Conservation (phyloP, 441 rosid genomes). For the Erodium texanum region DNA sequence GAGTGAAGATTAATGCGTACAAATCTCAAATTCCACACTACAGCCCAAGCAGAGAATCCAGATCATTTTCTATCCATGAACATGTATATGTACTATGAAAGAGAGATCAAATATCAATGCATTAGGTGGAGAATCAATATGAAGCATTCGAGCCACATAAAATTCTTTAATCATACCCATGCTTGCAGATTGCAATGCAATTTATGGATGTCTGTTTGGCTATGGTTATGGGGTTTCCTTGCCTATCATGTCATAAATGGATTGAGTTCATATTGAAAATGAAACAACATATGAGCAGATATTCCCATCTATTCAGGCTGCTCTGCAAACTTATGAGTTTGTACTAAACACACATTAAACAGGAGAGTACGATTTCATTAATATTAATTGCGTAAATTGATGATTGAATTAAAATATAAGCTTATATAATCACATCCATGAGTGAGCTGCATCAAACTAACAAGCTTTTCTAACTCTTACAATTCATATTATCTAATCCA, state of each 20-base stretch:
- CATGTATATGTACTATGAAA: neutral
- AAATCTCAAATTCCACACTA: neutral
- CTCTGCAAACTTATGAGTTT: too few relatives aligned
- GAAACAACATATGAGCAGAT: neutral
- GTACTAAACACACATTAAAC: neutral
- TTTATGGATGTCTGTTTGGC: neutral
- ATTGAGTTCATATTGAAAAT: neutral
- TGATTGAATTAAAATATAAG: neutral
- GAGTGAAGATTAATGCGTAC: neutral
- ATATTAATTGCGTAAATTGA: neutral
- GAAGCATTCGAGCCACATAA: neutral
- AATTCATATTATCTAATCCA: neutral
- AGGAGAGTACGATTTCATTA: neutral
- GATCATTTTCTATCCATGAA: neutral
- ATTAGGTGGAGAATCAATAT: too few relatives aligned
- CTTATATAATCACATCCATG: neutral
- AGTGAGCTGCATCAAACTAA: neutral
- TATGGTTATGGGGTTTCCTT: neutral
- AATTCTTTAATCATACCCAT: neutral
- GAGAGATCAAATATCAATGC: neutral
- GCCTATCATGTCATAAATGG: neutral
- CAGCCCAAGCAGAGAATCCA: neutral
- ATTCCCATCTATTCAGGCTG: neutral
- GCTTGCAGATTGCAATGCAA: neutral
- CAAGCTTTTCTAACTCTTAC: neutral